phyloP scores from a whole-genome alignment of 352 stramenopile genomes.

The Pythium vanterpoolii region DNA sequence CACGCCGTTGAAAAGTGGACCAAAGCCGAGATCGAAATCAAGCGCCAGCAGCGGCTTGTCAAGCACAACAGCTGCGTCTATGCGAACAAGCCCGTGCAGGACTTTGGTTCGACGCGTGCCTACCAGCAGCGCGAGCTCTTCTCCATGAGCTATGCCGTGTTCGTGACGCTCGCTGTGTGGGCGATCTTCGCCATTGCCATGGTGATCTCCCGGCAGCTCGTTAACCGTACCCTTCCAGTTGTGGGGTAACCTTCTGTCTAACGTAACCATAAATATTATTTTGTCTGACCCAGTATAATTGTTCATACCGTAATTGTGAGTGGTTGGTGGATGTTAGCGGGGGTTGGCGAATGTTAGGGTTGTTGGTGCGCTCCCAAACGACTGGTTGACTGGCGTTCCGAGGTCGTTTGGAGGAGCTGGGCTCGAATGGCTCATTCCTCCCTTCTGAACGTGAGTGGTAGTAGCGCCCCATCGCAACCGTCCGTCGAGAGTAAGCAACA shows the following conservation, averaged over 20 bases:
- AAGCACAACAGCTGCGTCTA: slow-evolving; percentile 34
- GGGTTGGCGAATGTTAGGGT: slow-evolving; percentile 15
- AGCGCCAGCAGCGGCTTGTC: slow-evolving; percentile 29
- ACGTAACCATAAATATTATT: slow-evolving; percentile 3
- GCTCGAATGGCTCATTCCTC: slow-evolving; percentile 45
- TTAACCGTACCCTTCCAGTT: background rate
- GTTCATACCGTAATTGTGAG: background rate
- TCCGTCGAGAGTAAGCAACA: slow-evolving; percentile 22
- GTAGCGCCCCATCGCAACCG: slow-evolving; percentile 44
- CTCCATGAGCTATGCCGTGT: slow-evolving; percentile 37
- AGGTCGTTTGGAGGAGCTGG: background rate
- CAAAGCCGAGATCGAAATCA: slow-evolving; percentile 40
- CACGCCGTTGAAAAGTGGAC: slow-evolving; percentile 47
- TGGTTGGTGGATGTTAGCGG: slow-evolving; percentile 3
- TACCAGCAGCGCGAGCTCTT: slow-evolving; percentile 50
- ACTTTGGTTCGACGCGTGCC: slow-evolving; percentile 34
- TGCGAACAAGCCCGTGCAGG: slow-evolving; percentile 30
- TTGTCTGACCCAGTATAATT: background rate
- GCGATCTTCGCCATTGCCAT: slow-evolving; percentile 20
- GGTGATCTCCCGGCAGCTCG: slow-evolving; percentile 1
- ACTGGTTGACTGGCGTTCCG: slow-evolving; percentile 25
- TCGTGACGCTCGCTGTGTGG: slow-evolving; percentile 54
- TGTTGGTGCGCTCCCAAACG: slow-evolving; percentile 15
- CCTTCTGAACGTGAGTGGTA: slow-evolving; percentile 71
- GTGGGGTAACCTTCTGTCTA: background rate